Evolutionary conservation across 176 grass and related monocot species (phyloP), one percentile per base, ranked within the genome.

Genomic region (Raddia guianensis): DNA sequence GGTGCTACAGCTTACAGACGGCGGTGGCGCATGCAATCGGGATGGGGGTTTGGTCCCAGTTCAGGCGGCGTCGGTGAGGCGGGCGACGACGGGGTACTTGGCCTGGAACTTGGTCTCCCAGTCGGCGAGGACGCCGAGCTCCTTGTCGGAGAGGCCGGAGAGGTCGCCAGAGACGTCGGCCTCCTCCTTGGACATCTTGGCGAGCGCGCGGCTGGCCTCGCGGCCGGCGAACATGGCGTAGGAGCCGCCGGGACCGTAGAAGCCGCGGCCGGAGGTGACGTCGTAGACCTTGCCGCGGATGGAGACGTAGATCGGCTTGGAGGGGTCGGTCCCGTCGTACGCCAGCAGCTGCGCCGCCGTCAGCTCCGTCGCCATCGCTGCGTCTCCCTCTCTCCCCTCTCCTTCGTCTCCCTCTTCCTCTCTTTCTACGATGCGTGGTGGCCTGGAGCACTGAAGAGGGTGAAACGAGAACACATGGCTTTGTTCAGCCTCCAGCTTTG

Each of bases 51-150:
- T 2, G 2, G 1, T 9, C 9, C 8, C 4, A 51, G 51, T 15
- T 88, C 60, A 78, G 14, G 74, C 48, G 14, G 61, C n/a, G 87
- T 68, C 85, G 58, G 77, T 67, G 55, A 98, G 80, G 86, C 81
- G 85, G 61, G 71, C 90, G 58, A 89, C 83, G 71, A 98, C 70
- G 57, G 92, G 95, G 81, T 98, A 98, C 83, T 98, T 98, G 69
- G 90, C 92, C 88, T 89, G 83, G 86, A 98, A 98, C 86, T 98
- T 98, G 70, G 83, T 91, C 90, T 95, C 92, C 95, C 95, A 98
- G 57, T 98, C 95, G 19, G 82, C 77, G 44, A 98, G 92, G 55
- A 94, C 91, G 37, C 81, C 91, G 43, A 86, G 84, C 81, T 98
- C 95, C 86, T 98, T 95, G 5, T 98, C 88, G 59, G 86, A 75